These are phyloP conservation scores for Coemansia sp. DNA, from an alignment of 192 early-diverging fungal species.

Conservation along the genomic window DNA sequence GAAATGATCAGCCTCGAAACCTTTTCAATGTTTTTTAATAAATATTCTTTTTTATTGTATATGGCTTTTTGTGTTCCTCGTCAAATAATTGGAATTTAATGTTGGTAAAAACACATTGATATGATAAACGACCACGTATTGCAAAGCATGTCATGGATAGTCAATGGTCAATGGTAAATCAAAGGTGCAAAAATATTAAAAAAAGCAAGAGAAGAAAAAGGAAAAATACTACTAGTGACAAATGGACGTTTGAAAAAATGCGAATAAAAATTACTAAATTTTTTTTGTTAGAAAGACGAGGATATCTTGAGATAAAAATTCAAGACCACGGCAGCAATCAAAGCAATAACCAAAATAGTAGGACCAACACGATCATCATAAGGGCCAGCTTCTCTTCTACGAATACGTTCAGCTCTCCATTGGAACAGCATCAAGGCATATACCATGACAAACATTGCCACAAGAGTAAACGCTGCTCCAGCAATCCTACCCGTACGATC, in stretches of 20 bases:
- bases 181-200: background rate
- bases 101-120: too few relatives aligned
- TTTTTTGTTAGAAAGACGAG: slow-evolving; percentile 3
- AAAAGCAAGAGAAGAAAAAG: background rate
- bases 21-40: slow-evolving; percentile 25
- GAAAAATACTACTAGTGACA: too few relatives aligned
- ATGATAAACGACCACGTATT: too few relatives aligned
- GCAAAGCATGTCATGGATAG: too few relatives aligned
- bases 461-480: slow-evolving; percentile 62
- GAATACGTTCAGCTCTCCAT: slow-evolving; percentile 58
- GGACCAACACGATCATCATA: slow-evolving; percentile 68
- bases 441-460: slow-evolving; percentile 63
- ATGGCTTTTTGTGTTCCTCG: too few relatives aligned
- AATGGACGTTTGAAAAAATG: background rate
- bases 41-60: too few relatives aligned
- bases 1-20: background rate
- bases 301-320: slow-evolving; percentile 70
- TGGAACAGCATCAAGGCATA: slow-evolving; percentile 66
- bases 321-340: slow-evolving; percentile 61
- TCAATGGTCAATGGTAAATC: too few relatives aligned
- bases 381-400: slow-evolving; percentile 54
- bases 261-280: background rate
- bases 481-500: slow-evolving; percentile 67
- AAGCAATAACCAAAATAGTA: slow-evolving; percentile 58
- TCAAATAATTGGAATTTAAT: too few relatives aligned